These are phyloP conservation scores for Alternaria arbusti DNA, from an alignment of 2,329 filamentous ascomycete species.

Conservation along the genomic window DNA sequence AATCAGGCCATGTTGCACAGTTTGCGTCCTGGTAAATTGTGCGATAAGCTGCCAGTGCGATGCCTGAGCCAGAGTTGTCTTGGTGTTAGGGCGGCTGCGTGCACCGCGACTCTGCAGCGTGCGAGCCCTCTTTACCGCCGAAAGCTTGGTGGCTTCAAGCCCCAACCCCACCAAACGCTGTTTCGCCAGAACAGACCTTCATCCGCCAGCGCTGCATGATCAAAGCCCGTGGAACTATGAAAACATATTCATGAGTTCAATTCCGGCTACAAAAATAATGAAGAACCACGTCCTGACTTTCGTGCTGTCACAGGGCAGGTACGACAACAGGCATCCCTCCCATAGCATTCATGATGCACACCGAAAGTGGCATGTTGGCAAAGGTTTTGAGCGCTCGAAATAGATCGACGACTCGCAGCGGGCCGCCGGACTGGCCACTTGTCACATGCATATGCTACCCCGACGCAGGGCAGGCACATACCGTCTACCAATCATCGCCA, in stretches of 20 bases:
- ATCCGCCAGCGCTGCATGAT: background rate
- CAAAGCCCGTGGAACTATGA: background rate
- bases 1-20: background rate
- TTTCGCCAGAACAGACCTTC: background rate
- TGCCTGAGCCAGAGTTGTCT: conserved; percentile 1
- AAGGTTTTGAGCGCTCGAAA: conserved; percentile 33
- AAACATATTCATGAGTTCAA: background rate
- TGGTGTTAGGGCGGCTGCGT: conserved; percentile 19
- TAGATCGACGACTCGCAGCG: conserved; percentile 42
- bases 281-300: background rate
- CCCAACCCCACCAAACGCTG: conserved; percentile 2
- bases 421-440: conserved; percentile 33
- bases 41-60: background rate
- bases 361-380: conserved; percentile 14
- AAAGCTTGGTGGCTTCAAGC: conserved; percentile 10
- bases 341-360: conserved; percentile 16
- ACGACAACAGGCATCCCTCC: conserved; percentile 19
- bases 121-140: conserved; percentile 19
- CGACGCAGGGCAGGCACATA: conserved; percentile 37
- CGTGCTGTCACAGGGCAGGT: background rate
- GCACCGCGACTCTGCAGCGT: conserved; percentile 1
- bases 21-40: background rate
- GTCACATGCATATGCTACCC: conserved; percentile 42
- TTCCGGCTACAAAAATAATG: background rate
- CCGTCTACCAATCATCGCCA: conserved; percentile 34